Evolutionary conservation across 257 asterid species (phyloP), one percentile per base, ranked within the genome.

Genomic region (Plantago ovata): DNA sequence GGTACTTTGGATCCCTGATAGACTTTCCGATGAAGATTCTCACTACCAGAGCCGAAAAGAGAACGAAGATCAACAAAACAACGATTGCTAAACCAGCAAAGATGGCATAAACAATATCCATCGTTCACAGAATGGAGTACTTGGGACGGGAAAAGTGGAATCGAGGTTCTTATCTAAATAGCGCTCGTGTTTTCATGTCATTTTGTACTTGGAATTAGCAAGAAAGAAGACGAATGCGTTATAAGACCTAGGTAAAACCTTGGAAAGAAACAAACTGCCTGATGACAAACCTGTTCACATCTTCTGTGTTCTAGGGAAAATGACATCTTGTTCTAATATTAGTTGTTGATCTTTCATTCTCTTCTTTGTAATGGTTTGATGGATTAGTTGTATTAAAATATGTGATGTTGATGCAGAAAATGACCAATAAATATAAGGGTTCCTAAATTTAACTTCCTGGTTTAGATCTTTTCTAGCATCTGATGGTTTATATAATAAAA

Each of bases 11-110:
- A 51, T 63, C 54, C n/a, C 59, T 46, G 67, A 80, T 56, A 48
- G 91, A 80, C 66, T 81, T 86, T 54, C 84, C 87, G 1, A 19
- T 4, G 58, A 77, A 64, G 10, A 77, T 64, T 77, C 40, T 72
- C 56, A 72, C 18, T 9, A 71, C 7, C 10, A 84, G 57, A 38
- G 74, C 28, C 43, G 69, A 63, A 52, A 76, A 5, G 14, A 75
- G 68, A 10, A 61, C 4, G 53, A 71, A 0, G 32, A 65, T 38
- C n/a, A 75, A 66, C 19, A 73, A 2, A 18, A 60, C 2, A 12
- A 51, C 11, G 36, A 77, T 6, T 51, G 66, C 50, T 22, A 18
- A 24, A 3, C 38, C 24, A 69, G 45, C 58, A 16, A 73, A 54
- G 33, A 78, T 48, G 53, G 76, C 39, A 32, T 13, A 16, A 3